Base-by-base conservation (phyloP, 192 early-diverging fungal genomes). In the Irineochytrium annulatum region DNA sequence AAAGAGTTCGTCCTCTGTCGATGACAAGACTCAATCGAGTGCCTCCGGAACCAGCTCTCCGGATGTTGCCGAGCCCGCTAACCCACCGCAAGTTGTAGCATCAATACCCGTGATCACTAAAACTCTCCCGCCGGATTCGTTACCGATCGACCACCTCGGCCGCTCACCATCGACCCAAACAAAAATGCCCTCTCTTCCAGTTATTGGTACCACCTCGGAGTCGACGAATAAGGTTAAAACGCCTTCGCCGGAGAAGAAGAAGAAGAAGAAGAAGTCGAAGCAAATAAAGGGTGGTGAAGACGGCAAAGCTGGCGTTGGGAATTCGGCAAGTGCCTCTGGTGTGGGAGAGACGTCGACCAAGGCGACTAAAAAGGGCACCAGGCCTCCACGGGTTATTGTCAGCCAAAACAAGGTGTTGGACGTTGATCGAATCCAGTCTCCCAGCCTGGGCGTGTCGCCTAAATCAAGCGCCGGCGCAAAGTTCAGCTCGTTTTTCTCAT, bases 371-470 rank as follows among this genome's bases (percentile, higher is more conserved):
- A 67, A 52, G 33, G 17, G 56, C 19, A 63, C 65, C 13, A 58
- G 68, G 33, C 59, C 65, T 2, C 73, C 77, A 6, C 49, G 77
- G 6, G 65, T 79, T 48, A 71, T 79, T 33, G 71, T 79, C 8
- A 72, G 63, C 26, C 33, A 49, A 19, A 74, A 73, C 52, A 68
- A 63, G 29, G 67, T 74, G 3, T 41, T 80, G 34, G 74, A 80
- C 41, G 60, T 80, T 44, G 78, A 76, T 35, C 51, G 60, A 31
- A 68, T 79, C 27, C 48, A 62, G 5, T 66, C 68, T n/a, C 58
- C 65, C 22, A 52, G 16, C 19, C 22, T 60, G 32, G 27, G 55
- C 6, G 44, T 63, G n/a, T 32, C 62, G 46, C 43, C 57, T 3
- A 24, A 67, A 3, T 65, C 58, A 11, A 31, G 31, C 11, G 17